phyloP scores from a whole-genome alignment of 345 rosid genomes.

The Rhodomyrtus tomentosa region DNA sequence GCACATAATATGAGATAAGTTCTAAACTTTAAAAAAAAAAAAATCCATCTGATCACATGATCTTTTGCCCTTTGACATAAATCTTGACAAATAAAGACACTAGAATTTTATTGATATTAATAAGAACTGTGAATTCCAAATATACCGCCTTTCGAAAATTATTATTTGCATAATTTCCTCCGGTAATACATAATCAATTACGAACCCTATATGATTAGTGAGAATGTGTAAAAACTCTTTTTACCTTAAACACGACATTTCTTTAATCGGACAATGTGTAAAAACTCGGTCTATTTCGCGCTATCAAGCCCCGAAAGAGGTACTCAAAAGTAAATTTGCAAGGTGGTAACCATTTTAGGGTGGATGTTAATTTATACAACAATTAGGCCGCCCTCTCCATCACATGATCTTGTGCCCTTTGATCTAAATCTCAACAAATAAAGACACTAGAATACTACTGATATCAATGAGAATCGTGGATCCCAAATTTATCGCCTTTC shows the following conservation, averaged over 20 bases:
- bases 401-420: too few species aligned
- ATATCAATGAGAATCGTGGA: background rate
- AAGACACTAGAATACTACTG: background rate
- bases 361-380: too few species aligned
- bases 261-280: too few species aligned
- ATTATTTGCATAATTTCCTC: background rate
- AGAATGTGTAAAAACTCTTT: too few species aligned
- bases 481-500: background rate
- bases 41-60: background rate
- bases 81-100: background rate
- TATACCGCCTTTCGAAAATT: background rate
- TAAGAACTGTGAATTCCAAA: background rate
- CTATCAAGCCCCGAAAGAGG: too few species aligned
- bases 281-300: too few species aligned
- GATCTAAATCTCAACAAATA: too few species aligned
- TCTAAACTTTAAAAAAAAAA: background rate
- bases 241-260: too few species aligned
- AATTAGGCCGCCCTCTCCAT: too few species aligned
- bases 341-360: too few species aligned
- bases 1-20: background rate
- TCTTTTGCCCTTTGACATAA: background rate
- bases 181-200: background rate
- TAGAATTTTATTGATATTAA: background rate
- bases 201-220: too few species aligned
- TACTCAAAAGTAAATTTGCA: too few species aligned